Conservation (phyloP, 2,329 filamentous ascomycete species). For the Stemphylium vesicarium region DNA sequence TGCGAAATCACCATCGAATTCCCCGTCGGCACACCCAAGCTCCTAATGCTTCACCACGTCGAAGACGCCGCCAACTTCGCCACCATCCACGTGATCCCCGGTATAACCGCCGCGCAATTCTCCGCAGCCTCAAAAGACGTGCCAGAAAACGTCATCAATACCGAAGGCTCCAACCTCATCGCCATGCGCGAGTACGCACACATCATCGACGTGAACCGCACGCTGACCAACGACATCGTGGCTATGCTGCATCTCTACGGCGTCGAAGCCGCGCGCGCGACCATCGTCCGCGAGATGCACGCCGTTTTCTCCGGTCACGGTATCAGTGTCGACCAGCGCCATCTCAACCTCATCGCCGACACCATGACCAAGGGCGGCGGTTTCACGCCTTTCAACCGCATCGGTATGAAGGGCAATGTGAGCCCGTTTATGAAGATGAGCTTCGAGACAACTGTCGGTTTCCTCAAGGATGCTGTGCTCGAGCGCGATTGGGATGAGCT, state of each 20-base stretch:
- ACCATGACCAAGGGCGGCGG: conserved; percentile 95
- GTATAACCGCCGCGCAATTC: conserved; percentile 73
- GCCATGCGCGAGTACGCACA: conserved; percentile 90
- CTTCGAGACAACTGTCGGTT: conserved; percentile 95
- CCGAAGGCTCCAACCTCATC: conserved; percentile 83
- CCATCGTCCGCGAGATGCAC: conserved; percentile 85
- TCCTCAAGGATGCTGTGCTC: conserved; percentile 89
- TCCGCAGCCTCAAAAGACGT: conserved; percentile 57
- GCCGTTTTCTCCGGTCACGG: conserved; percentile 89
- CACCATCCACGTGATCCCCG: conserved; percentile 84
- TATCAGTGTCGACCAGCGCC: conserved; percentile 88
- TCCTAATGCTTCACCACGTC: conserved; percentile 90
- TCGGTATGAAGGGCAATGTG: conserved; percentile 81
- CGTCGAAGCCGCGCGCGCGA: conserved; percentile 87
- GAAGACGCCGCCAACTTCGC: conserved; percentile 79
- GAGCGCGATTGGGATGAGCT: conserved; percentile 92
- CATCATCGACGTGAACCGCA: conserved; percentile 82
- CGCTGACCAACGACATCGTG: conserved; percentile 91
- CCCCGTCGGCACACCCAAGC: conserved; percentile 78
- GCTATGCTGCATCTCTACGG: conserved; percentile 86
- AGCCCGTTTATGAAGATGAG: conserved; percentile 98
- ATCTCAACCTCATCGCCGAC: conserved; percentile 94
- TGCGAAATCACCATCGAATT: conserved; percentile 86
- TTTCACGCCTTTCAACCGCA: conserved; percentile 91
- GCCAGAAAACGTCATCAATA: conserved; percentile 65